Percentiles rank a stretch among this genome's conserved stretches.
phyloP scores from a whole-genome alignment of 129 eudicot species.

The Calendula officinalis region DNA sequence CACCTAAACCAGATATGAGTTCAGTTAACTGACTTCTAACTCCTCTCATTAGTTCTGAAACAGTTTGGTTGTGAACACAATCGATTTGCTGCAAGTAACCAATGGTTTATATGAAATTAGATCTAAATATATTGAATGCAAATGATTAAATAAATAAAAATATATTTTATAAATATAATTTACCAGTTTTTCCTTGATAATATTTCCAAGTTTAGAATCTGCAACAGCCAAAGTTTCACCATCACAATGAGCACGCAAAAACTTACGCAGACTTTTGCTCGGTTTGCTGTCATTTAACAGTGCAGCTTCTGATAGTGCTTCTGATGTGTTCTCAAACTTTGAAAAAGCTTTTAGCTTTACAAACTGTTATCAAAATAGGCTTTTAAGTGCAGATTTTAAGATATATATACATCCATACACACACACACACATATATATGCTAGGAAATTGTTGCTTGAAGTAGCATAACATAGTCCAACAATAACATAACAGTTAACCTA shows the following conservation, averaged over 20 bases:
- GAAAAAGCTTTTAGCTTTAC: constrained; percentile 93
- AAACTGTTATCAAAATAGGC: constrained; percentile 39
- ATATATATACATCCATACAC: background rate
- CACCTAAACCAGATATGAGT: constrained; percentile 80
- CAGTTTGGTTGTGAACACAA: constrained; percentile 79
- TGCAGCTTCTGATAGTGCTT: constrained; percentile 69
- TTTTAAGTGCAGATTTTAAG: constrained; percentile 12
- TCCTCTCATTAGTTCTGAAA: constrained; percentile 95
- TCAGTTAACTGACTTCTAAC: constrained; percentile 86
- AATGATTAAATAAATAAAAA: too few species aligned
- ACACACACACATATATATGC: background rate
- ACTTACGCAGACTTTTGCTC: constrained; percentile 90
- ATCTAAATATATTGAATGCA: background rate
- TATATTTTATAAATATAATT: constrained; percentile 10
- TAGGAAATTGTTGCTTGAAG: background rate
- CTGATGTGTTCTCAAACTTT: constrained; percentile 91
- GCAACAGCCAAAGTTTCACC: constrained; percentile 86
- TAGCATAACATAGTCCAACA: background rate
- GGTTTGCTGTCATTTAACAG: constrained; percentile 74
- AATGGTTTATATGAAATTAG: constrained; percentile 4
- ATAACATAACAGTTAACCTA: background rate
- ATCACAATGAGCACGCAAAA: constrained; percentile 81
- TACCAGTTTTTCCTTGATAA: constrained; percentile 81
- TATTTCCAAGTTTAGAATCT: constrained; percentile 80
- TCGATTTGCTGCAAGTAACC: constrained; percentile 65